A percentile compares a stretch with the other conserved stretches of the same genome.
Conservation (phyloP, 768 basidiomycete species). For the Boletus bicolor region DNA sequence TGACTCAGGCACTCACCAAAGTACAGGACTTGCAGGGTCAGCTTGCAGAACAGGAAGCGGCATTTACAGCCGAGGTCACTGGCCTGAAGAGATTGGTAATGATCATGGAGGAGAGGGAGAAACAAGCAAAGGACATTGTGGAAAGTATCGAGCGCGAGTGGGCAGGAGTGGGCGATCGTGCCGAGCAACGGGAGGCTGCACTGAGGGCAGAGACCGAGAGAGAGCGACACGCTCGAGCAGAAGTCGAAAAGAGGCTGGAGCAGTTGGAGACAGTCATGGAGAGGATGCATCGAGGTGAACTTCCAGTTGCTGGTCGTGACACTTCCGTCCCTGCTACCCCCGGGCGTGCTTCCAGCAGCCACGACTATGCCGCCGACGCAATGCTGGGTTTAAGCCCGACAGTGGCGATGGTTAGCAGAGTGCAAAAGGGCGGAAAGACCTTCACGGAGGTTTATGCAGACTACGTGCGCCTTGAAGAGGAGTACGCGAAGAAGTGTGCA, state of each 20-base stretch:
- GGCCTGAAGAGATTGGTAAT: slow-evolving; percentile 71
- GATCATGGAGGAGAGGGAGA: slow-evolving; percentile 86
- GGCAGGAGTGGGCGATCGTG: slow-evolving; percentile 66
- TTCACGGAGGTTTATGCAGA: slow-evolving; percentile 95
- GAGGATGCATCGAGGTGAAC: slow-evolving; percentile 67
- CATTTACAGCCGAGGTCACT: slow-evolving; percentile 73
- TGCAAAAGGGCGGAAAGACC: slow-evolving; percentile 80
- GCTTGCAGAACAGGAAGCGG: slow-evolving; percentile 81
- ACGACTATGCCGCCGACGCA: slow-evolving; percentile 46
- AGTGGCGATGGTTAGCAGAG: slow-evolving; percentile 77
- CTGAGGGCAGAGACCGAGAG: slow-evolving; percentile 69
- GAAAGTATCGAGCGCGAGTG: slow-evolving; percentile 82
- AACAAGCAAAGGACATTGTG: slow-evolving; percentile 78
- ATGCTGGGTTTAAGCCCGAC: slow-evolving; percentile 81
- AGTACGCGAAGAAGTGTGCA: slow-evolving; percentile 68
- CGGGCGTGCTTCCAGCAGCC: slow-evolving; percentile 40
- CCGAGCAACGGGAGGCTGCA: slow-evolving; percentile 62
- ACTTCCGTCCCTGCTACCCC: slow-evolving; percentile 37
- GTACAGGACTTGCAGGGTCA: slow-evolving; percentile 73
- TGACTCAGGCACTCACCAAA: slow-evolving; percentile 72
- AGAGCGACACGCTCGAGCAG: slow-evolving; percentile 66
- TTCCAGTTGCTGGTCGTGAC: slow-evolving; percentile 52
- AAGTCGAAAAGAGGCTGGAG: slow-evolving; percentile 66
- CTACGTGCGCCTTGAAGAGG: slow-evolving; percentile 82
- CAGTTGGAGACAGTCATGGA: slow-evolving; percentile 73